Evolutionary conservation across 2,329 filamentous ascomycete genomes (phyloP).

Genomic region (Talaromyces sp.): DNA sequence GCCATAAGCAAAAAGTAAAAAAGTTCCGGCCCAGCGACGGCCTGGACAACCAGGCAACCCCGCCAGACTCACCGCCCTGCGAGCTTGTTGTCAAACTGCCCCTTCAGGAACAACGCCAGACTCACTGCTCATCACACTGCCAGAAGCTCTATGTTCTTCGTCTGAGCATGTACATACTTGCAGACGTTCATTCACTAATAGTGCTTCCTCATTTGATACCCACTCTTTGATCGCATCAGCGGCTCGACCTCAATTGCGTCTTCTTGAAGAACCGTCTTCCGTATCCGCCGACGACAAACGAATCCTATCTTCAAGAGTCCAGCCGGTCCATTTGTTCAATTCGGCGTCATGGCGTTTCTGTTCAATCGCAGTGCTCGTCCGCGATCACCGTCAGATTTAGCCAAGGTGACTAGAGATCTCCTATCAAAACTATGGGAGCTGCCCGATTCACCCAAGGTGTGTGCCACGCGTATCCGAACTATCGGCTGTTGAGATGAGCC

Average conservation of each 20-base stretch:
- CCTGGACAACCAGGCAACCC: constrained; percentile 16
- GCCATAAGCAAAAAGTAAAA: not conserved
- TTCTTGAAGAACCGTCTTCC: constrained; percentile 1
- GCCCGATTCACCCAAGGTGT: constrained; percentile 55
- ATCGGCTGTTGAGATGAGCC: constrained; percentile 17
- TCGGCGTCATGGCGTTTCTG: constrained; percentile 62
- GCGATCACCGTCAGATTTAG: constrained; percentile 61
- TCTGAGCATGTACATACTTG: constrained; percentile 1
- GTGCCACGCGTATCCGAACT: constrained; percentile 10
- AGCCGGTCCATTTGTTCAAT: not conserved
- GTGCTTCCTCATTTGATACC: not conserved
- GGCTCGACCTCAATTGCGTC: not conserved
- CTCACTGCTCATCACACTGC: not conserved
- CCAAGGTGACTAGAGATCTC: constrained; percentile 62
- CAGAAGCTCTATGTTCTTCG: not conserved
- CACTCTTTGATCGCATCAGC: not conserved
- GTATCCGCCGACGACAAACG: constrained; percentile 8
- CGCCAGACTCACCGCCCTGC: constrained; percentile 19
- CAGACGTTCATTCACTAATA: not conserved
- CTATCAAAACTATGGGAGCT: constrained; percentile 60
- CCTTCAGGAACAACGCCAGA: constrained; percentile 14
- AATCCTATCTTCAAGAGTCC: constrained; percentile 9
- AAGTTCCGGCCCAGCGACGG: constrained; percentile 11
- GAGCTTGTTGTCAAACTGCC: constrained; percentile 20
- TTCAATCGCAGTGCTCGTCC: constrained; percentile 59